Evolutionary conservation across 2,329 filamentous ascomycete species (phyloP), one percentile per base, ranked within the genome.

Genomic region (Alternaria brassicicola): DNA sequence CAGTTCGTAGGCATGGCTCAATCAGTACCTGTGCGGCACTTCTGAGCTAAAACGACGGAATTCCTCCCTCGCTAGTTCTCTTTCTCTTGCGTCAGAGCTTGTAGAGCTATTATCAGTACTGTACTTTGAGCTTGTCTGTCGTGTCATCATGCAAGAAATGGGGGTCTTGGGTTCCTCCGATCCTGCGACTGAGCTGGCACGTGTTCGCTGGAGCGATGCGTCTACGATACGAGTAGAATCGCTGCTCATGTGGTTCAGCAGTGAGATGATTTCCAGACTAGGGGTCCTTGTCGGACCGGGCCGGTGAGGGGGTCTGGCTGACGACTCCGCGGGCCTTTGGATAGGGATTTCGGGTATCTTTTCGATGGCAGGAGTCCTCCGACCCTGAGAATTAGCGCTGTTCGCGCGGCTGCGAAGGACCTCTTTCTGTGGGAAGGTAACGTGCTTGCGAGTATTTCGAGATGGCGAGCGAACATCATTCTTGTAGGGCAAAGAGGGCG

Each of bases 1-100:
- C 8, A 47, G 19, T 23, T 47, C 43, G 43, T 47, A 19, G 13
- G 43, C 10, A n/a, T 23, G 8, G 43, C 47, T 47, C 28, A 21
- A 17, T 33, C 19, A 51, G 13, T 47, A 47, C 28, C n/a, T 49
- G n/a, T 17, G 52, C 38, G 52, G 23, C 12, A 64, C 48, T 47
- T 71, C 67, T 38, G 57, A 70, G 45, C 65, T 69, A 19, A 71
- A 68, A 25, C 63, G 48, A 8, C 55, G 35, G 45, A 66, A 68
- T 45, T 69, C 68, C 6, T 62, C 58, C 21, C 68, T 62, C 25
- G 66, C 66, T 4, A 46, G 42, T 10, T 48, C 58, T 4, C 42
- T 36, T 31, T 66, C 59, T 19, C 56, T 46, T 15, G 57, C 63
- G 19, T 68, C 59, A 6, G 57, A 54, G 26, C 62, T 66, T 5